These are phyloP conservation scores for Myrica gale DNA, from an alignment of 306 rosid species.

Conservation along the genomic window DNA sequence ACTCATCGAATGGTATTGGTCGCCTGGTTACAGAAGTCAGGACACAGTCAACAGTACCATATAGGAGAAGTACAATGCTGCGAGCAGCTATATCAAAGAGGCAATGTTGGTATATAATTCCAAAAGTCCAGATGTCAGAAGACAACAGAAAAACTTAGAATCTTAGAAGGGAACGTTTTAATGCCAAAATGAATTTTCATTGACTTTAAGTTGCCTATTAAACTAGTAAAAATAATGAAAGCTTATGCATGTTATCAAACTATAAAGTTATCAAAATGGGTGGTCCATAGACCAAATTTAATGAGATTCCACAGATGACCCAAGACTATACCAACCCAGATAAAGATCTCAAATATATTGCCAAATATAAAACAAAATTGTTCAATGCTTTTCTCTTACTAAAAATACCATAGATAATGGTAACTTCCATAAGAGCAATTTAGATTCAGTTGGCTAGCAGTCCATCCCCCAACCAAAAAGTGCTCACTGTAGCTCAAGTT, in stretches of 20 bases:
- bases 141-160: neutral
- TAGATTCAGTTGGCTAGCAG: too few relatives aligned
- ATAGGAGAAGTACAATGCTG: neutral
- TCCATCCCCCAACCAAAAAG: too few relatives aligned
- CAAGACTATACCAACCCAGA: neutral
- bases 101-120: neutral
- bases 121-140: neutral
- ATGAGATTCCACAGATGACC: neutral
- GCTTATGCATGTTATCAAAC: neutral
- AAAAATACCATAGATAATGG: too few relatives aligned
- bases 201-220: neutral
- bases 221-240: neutral
- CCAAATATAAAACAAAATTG: neutral
- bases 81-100: neutral
- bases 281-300: neutral
- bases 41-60: constrained; percentile 14
- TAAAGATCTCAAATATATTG: neutral
- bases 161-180: neutral
- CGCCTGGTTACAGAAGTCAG: constrained; percentile 44
- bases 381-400: neutral
- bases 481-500: too few relatives aligned
- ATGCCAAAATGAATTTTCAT: neutral
- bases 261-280: neutral
- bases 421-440: too few relatives aligned
- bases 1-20: constrained; percentile 68